These are phyloP conservation scores for Microstegium vimineum DNA, from an alignment of 176 grass and related monocot genomes.

Conservation along the genomic window DNA sequence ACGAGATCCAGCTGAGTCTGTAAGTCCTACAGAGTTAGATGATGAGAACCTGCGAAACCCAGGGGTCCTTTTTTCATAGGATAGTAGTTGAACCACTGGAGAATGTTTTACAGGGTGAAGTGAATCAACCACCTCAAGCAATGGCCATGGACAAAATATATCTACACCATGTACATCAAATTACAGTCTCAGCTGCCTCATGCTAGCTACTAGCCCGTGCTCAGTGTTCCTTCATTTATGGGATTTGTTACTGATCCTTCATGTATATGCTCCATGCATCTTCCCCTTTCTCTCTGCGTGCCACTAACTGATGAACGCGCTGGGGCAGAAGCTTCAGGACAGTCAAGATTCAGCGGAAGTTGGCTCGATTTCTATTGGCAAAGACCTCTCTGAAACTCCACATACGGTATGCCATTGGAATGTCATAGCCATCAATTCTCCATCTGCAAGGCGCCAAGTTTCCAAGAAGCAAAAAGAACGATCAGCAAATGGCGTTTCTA, in stretches of 20 bases:
- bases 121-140: constrained; percentile 25
- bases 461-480: background rate
- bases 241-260: background rate
- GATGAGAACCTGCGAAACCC: background rate
- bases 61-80: constrained; percentile 16
- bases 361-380: constrained; percentile 67
- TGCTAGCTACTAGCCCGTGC: constrained; percentile 22
- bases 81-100: constrained; percentile 26
- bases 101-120: constrained; percentile 41
- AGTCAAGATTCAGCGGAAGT: constrained; percentile 20
- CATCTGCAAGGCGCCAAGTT: constrained; percentile 41
- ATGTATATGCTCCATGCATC: background rate
- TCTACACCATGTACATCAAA: constrained; percentile 68
- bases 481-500: background rate
- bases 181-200: constrained; percentile 29
- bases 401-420: constrained; percentile 76
- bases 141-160: constrained; percentile 53
- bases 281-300: background rate
- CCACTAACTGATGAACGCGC: background rate
- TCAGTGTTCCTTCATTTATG: background rate
- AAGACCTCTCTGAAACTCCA: constrained; percentile 75
- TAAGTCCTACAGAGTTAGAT: background rate
- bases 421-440: constrained; percentile 63
- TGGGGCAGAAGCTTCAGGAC: background rate
- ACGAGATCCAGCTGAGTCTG: background rate